Conservation (phyloP, 2,329 filamentous ascomycete species). For the Sporothrix mexicana region DNA sequence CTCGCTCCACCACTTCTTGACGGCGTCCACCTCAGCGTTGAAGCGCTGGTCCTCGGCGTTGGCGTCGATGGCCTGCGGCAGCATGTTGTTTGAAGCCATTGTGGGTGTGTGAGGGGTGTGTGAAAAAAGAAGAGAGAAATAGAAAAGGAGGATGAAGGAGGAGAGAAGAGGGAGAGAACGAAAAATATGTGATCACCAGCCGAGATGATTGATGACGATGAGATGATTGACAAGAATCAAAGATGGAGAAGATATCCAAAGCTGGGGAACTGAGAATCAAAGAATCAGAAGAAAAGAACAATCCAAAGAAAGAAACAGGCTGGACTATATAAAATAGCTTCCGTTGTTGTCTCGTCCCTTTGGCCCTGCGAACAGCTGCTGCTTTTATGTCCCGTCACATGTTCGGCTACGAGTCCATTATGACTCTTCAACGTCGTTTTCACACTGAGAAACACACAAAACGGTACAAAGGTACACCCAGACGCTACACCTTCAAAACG, state of each 20-base stretch:
- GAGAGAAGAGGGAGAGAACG: constrained; percentile 3
- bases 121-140: too few relatives aligned
- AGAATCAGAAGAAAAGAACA: constrained; percentile 1
- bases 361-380: neutral
- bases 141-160: neutral
- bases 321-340: constrained; percentile 33
- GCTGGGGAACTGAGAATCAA: too few relatives aligned
- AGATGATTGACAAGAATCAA: neutral
- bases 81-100: constrained; percentile 69
- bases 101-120: constrained; percentile 31
- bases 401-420: constrained; percentile 34
- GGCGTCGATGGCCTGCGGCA: constrained; percentile 61
- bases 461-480: too few relatives aligned
- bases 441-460: too few relatives aligned
- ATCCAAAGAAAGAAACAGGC: neutral
- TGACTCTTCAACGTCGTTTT: constrained; percentile 27
- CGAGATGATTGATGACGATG: constrained; percentile 3
- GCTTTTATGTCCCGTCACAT: constrained; percentile 36
- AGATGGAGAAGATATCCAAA: neutral
- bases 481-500: too few relatives aligned
- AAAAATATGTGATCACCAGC: constrained; percentile 3
- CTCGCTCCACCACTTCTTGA: constrained; percentile 94
- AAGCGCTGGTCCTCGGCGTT: constrained; percentile 69
- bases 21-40: constrained; percentile 80
- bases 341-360: constrained; percentile 25